phyloP scores from a whole-genome alignment of 352 stramenopile genomes.

The Pythium grandisporangium region DNA sequence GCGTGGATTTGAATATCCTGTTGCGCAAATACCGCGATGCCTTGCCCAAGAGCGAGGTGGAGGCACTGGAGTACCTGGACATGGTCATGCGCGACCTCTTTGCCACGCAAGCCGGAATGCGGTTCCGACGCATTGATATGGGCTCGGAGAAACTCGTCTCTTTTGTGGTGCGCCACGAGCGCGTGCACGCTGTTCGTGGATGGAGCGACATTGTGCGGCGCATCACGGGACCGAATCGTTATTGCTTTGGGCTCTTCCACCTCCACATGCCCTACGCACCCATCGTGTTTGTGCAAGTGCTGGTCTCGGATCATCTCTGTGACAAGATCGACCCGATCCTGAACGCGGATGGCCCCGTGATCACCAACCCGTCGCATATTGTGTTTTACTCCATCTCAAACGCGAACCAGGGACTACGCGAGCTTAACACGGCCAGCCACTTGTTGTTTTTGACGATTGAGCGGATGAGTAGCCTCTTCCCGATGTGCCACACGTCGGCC shows the following conservation, averaged over 20 bases:
- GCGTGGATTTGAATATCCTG: conserved; percentile 47
- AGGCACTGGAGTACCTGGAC: conserved; percentile 72
- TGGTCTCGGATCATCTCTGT: conserved; percentile 64
- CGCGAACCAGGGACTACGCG: conserved; percentile 63
- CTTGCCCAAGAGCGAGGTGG: conserved; percentile 33
- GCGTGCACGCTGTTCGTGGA: conserved; percentile 58
- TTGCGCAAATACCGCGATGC: conserved; percentile 37
- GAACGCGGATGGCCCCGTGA: conserved; percentile 28
- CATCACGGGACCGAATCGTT: conserved; percentile 52
- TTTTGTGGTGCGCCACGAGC: conserved; percentile 71
- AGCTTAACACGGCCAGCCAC: conserved; percentile 75
- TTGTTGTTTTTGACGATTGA: conserved; percentile 80
- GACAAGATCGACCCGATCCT: conserved; percentile 55
- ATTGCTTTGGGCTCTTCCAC: conserved; percentile 81
- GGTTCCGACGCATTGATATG: conserved; percentile 72
- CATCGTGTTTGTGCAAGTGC: conserved; percentile 68
- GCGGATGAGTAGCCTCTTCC: conserved; percentile 55
- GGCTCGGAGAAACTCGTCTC: conserved; percentile 50
- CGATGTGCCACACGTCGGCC: conserved; percentile 48
- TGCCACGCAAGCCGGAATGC: conserved; percentile 71
- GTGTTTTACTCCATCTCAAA: conserved; percentile 85
- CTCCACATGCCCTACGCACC: conserved; percentile 61
- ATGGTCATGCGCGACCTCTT: conserved; percentile 80
- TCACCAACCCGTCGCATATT: conserved; percentile 53
- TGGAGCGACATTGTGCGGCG: conserved; percentile 61